Base-by-base conservation (phyloP, 116 monocot genomes). In the Zostera marina region DNA sequence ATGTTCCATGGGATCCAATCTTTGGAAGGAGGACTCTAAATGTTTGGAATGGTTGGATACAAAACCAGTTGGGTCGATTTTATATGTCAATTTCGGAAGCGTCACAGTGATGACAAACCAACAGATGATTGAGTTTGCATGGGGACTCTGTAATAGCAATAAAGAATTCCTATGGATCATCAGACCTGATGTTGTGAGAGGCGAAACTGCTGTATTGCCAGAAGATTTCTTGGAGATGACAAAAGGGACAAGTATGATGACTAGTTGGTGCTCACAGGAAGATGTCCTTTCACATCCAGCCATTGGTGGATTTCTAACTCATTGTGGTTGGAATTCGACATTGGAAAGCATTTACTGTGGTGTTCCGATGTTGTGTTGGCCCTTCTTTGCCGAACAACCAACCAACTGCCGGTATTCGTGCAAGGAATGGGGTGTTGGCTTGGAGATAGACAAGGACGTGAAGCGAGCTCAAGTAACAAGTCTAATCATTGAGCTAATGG, bases 291-390 rank as follows among this genome's bases (percentile, higher is more conserved):
- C 1, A 1, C 67, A 68, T 41, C 26, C 67, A 1, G 44, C 67
- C 15, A 44, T 56, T 0, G 64, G 54, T 55, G 54, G n/a, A n/a
- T n/a, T n/a, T n/a, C n/a, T n/a, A n/a, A n/a, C n/a, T n/a, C n/a
- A n/a, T n/a, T n/a, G n/a, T n/a, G n/a, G n/a, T n/a, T n/a, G n/a
- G n/a, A n/a, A n/a, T n/a, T n/a, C n/a, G n/a, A n/a, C n/a, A n/a
- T 19, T 19, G 41, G 61, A 68, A 53, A 68, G 68, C 59, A 61
- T 53, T 3, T 46, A 47, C 45, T 38, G 39, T 24, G 81, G 80
- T 3, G 76, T 76, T 20, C 81, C 73, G 23, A 69, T 73, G 73
- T 3, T 81, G 1, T 76, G 76, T 64, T 81, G 76, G 81, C 81
- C 81, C 5, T 76, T 76, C 68, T 76, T 81, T 52, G 65, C 73